phyloP scores from a whole-genome alignment of 305 asterid species.

The Solanum hybrid region DNA sequence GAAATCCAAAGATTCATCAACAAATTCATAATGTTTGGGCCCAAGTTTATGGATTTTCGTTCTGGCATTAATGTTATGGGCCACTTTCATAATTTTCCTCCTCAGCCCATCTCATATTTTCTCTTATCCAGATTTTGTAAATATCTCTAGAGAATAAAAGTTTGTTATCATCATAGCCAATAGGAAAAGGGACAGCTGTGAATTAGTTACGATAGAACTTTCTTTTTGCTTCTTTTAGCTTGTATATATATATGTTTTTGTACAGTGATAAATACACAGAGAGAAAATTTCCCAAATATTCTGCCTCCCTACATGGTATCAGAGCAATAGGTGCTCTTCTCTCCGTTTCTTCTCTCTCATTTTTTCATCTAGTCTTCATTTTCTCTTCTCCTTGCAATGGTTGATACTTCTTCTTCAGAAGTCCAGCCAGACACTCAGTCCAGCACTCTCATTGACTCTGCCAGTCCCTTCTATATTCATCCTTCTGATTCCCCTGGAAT shows the following conservation, averaged over 20 bases:
- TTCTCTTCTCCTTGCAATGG: background rate
- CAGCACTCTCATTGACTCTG: background rate
- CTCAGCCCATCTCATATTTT: background rate
- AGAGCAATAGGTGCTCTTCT: background rate
- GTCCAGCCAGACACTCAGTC: background rate
- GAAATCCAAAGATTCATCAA: background rate
- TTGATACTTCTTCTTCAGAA: background rate
- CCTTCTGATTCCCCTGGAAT: background rate
- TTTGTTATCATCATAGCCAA: background rate
- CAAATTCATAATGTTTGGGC: background rate
- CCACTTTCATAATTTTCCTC: background rate
- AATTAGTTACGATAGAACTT: background rate
- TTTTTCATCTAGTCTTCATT: background rate
- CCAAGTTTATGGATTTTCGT: background rate
- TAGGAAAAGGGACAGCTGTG: background rate
- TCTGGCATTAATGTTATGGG: background rate
- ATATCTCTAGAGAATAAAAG: background rate
- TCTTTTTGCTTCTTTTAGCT: background rate
- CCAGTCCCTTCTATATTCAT: background rate
- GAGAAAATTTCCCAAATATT: too few species aligned
- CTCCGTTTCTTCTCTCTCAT: background rate
- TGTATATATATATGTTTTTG: too few species aligned
- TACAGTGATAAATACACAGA: fast-evolving
- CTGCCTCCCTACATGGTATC: background rate
- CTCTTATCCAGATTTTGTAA: background rate